phyloP scores from a whole-genome alignment of 306 rosid genomes.

The Alnus glutinosa region DNA sequence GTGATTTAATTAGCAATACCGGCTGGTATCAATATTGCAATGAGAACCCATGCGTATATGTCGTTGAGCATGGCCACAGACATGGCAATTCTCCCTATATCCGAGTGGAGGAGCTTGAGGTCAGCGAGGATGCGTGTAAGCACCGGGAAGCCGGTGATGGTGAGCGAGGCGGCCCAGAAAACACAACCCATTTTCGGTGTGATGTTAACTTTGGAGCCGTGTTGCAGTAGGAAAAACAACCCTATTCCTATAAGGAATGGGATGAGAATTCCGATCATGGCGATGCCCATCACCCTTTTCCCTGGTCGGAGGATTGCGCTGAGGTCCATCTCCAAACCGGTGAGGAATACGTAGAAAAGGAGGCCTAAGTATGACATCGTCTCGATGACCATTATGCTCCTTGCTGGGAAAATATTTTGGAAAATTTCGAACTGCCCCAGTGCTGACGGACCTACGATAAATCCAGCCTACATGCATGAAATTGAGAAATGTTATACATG shows the following conservation, averaged over 20 bases:
- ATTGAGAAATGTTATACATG: neutral
- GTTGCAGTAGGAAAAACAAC: conserved; percentile 5
- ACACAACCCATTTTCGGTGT: neutral
- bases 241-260: conserved; percentile 17
- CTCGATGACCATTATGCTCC: conserved; percentile 18
- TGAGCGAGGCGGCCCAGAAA: conserved; percentile 34
- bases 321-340: conserved; percentile 40
- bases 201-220: neutral
- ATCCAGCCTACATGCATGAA: conserved; percentile 33
- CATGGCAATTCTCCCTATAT: conserved; percentile 39
- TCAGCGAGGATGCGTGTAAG: conserved; percentile 37
- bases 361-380: conserved; percentile 26
- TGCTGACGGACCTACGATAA: conserved; percentile 18
- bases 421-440: neutral
- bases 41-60: conserved; percentile 44
- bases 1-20: no score
- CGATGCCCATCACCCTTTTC: conserved; percentile 32
- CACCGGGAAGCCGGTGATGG: conserved; percentile 47
- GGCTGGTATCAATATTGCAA: conserved; percentile 24
- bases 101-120: conserved; percentile 44
- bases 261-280: conserved; percentile 29
- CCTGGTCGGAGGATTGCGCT: conserved; percentile 21
- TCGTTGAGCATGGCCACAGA: conserved; percentile 36
- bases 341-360: conserved; percentile 38
- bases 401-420: neutral